Conservation (phyloP, 495 filamentous ascomycete species). For the Talaromyces proteolyticus region DNA sequence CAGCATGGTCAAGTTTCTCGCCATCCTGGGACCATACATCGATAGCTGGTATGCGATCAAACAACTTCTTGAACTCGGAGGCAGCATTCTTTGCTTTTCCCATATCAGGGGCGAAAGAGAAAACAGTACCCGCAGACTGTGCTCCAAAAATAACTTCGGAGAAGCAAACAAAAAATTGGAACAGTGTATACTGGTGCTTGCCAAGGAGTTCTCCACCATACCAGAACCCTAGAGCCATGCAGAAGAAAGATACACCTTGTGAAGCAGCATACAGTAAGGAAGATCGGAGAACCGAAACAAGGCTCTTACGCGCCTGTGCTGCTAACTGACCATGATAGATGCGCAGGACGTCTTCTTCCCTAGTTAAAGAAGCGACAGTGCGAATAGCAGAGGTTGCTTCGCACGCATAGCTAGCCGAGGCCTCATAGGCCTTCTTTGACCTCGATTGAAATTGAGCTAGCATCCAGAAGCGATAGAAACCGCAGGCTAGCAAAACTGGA, state of each 20-base stretch:
- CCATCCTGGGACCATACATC: conserved; percentile 80
- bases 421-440: conserved; percentile 64
- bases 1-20: conserved; percentile 46
- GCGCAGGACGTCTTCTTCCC: conserved; percentile 71
- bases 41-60: conserved; percentile 71
- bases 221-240: conserved; percentile 88
- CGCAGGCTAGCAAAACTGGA: conserved; percentile 70
- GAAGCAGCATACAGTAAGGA: conserved; percentile 73
- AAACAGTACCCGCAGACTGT: conserved; percentile 80
- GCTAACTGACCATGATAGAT: conserved; percentile 67
- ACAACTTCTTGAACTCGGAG: conserved; percentile 66
- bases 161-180: conserved; percentile 85
- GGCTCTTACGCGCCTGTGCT: conserved; percentile 51
- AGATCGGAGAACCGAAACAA: conserved; percentile 61
- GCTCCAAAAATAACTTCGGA: conserved; percentile 73
- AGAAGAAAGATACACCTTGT: conserved; percentile 75
- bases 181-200: conserved; percentile 61
- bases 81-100: conserved; percentile 82
- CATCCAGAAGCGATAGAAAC: conserved; percentile 84
- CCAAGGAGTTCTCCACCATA: conserved; percentile 79
- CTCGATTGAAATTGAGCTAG: conserved; percentile 67
- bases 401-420: conserved; percentile 77
- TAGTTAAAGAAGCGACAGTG: conserved; percentile 84
- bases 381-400: conserved; percentile 88
- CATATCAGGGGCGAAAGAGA: conserved; percentile 83